Base-by-base conservation (phyloP, 805 yeast species). In the Brettanomyces custersianus region DNA sequence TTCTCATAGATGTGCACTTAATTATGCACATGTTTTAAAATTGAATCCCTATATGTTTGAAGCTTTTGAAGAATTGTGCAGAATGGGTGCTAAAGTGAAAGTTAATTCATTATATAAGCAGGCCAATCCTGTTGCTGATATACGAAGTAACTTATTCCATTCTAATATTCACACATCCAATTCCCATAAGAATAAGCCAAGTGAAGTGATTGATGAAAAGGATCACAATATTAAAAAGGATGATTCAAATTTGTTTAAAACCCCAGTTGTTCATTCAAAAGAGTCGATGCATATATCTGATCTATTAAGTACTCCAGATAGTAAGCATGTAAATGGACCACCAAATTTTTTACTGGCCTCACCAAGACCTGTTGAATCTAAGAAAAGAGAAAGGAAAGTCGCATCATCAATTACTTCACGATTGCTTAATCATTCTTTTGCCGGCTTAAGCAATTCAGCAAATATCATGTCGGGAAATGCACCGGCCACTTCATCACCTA, bases 41-140 rank as follows among this genome's bases (percentile, higher is more conserved):
- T 59, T 68, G 43, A 83, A 92, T 52, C 95, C 94, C 13, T 84
- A 66, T 51, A 68, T 86, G 28, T 86, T 92, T 72, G 96, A 86
- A 51, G 86, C 96, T 0, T 77, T 85, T 43, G 85, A 79, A 44
- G 78, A 79, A 29, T 61, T 92, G 33, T 76, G 86, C 47, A 66
- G 68, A 33, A 61, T 80, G 59, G 92, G 94, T 10, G 84, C 80
- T 15, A 72, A 72, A 39, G 68, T 86, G 15, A 73, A 76, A 39
- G 74, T 79, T 5, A 71, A 71, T 43, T 55, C 76, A 0, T 62
- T 77, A 20, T 78, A 65, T 53, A 68, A 66, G 39, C 43, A 42
- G 6, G 43, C 45, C 11, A 29, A 32, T 11, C 26, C 37, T 2
- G 25, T 34, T 28, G 23, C 20, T 11, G 45, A 17, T 39, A 36